phyloP scores from a whole-genome alignment of 441 rosid genomes.

The Kokia cookei region DNA sequence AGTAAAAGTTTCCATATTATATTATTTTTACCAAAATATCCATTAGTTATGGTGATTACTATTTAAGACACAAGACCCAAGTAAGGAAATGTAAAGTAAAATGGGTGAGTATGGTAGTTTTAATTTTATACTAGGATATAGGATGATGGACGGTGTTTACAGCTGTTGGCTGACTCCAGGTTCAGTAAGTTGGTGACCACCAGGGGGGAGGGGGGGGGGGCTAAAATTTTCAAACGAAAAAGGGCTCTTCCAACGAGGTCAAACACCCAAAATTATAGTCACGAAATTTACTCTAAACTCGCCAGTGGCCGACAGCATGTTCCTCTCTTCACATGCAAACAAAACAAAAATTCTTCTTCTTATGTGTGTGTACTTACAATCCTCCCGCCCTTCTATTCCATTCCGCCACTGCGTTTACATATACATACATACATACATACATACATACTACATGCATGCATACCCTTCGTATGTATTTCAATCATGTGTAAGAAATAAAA shows the following conservation, averaged over 20 bases:
- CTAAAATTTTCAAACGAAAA: not conserved
- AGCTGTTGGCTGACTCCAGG: not conserved
- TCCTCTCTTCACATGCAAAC: constrained; percentile 32
- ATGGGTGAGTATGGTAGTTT: not conserved
- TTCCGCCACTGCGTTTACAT: not conserved
- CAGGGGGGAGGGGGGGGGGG: not conserved
- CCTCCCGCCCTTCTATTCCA: not conserved
- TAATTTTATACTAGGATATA: not conserved
- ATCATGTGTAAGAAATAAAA: not conserved
- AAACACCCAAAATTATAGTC: constrained; percentile 17
- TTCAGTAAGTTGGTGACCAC: not conserved
- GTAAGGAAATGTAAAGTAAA: not conserved
- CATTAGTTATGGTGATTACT: too few relatives aligned
- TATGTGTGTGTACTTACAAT: not conserved
- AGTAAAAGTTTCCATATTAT: too few relatives aligned
- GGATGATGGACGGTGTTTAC: not conserved
- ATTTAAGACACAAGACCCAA: not conserved
- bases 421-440: not conserved
- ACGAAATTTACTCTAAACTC: not conserved
- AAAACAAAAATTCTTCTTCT: constrained; percentile 12
- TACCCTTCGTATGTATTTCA: not conserved
- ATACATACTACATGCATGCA: not conserved
- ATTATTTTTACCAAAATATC: too few relatives aligned
- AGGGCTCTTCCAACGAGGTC: constrained; percentile 34
- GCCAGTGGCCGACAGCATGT: constrained; percentile 51